phyloP scores from a whole-genome alignment of 2,329 filamentous ascomycete genomes.

The Colletotrichum horii region DNA sequence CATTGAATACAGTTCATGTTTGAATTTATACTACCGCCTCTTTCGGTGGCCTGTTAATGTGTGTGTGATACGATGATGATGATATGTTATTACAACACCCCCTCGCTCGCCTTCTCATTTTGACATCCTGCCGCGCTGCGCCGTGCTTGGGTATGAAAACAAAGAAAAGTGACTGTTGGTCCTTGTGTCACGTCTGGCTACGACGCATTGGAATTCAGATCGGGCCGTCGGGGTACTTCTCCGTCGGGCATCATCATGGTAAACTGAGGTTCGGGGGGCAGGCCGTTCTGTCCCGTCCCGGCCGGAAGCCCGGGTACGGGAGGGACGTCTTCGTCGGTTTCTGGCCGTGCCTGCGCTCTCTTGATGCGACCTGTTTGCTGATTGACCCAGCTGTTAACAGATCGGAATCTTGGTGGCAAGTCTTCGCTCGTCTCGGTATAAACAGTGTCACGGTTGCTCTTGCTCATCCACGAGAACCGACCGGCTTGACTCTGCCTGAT shows the following conservation, averaged over 20 bases:
- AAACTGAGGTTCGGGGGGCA: conserved; percentile 51
- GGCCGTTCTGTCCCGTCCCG: conserved; percentile 34
- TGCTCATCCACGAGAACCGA: conserved; percentile 42
- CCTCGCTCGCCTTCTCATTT: neutral
- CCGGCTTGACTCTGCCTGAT: conserved; percentile 19
- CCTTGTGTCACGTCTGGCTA: conserved; percentile 1
- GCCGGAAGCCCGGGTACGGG: conserved; percentile 42
- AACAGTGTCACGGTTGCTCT: conserved; percentile 51
- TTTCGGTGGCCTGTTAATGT: neutral
- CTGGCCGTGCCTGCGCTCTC: conserved; percentile 46
- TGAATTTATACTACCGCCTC: neutral
- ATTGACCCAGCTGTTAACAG: conserved; percentile 67
- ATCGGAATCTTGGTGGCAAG: conserved; percentile 59
- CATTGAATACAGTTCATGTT: neutral
- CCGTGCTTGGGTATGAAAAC: conserved; percentile 20
- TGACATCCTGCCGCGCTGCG: neutral
- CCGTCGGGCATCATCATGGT: conserved; percentile 57
- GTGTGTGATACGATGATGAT: neutral
- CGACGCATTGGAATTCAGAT: conserved; percentile 20
- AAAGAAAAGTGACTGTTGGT: conserved; percentile 14
- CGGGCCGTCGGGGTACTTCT: conserved; percentile 49
- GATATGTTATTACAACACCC: conserved; percentile 4
- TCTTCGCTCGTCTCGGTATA: conserved; percentile 61
- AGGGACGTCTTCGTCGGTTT: conserved; percentile 37
- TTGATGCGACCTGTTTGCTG: conserved; percentile 64